phyloP scores from a whole-genome alignment of 192 early-diverging fungal genomes.

The Gamsiella multidivaricata region DNA sequence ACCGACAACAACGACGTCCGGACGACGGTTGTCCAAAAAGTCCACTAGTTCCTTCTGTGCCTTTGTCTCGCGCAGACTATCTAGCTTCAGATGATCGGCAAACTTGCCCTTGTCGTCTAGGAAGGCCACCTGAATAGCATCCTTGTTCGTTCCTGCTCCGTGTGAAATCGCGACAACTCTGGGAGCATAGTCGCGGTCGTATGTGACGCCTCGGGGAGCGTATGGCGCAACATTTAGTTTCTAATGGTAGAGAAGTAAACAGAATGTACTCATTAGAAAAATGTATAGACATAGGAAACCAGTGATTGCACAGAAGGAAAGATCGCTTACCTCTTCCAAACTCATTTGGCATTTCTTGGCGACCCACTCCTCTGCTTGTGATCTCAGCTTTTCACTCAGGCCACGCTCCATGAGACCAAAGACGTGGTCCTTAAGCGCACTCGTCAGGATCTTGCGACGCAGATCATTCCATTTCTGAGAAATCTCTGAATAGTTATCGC shows the following conservation, averaged over 20 bases:
- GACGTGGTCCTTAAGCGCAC: slow-evolving; percentile 72
- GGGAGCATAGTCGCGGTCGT: slow-evolving; percentile 62
- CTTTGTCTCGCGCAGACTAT: slow-evolving; percentile 61
- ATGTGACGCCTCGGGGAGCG: slow-evolving; percentile 45
- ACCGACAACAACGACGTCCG: slow-evolving; percentile 85
- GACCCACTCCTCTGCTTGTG: slow-evolving; percentile 78
- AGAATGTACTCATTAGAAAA: neutral
- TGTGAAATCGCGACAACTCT: slow-evolving; percentile 76
- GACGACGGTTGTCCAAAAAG: slow-evolving; percentile 67
- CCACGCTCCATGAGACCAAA: slow-evolving; percentile 80
- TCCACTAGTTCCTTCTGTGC: slow-evolving; percentile 63
- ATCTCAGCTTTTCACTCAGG: slow-evolving; percentile 76
- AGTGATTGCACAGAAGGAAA: no score
- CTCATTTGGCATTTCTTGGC: slow-evolving; percentile 69
- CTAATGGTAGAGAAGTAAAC: slow-evolving; percentile 28
- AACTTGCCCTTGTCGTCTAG: slow-evolving; percentile 83
- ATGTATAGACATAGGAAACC: no score
- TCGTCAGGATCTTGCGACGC: slow-evolving; percentile 70
- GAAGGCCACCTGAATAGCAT: slow-evolving; percentile 70
- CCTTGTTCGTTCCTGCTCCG: slow-evolving; percentile 73
- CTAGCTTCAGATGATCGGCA: slow-evolving; percentile 71
- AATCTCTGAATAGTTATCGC: slow-evolving; percentile 67
- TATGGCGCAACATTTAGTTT: slow-evolving; percentile 75
- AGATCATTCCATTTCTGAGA: slow-evolving; percentile 83
- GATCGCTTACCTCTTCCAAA: slow-evolving; percentile 64